phyloP scores from a whole-genome alignment of 768 basidiomycete species.

The Pisolithus sp. region DNA sequence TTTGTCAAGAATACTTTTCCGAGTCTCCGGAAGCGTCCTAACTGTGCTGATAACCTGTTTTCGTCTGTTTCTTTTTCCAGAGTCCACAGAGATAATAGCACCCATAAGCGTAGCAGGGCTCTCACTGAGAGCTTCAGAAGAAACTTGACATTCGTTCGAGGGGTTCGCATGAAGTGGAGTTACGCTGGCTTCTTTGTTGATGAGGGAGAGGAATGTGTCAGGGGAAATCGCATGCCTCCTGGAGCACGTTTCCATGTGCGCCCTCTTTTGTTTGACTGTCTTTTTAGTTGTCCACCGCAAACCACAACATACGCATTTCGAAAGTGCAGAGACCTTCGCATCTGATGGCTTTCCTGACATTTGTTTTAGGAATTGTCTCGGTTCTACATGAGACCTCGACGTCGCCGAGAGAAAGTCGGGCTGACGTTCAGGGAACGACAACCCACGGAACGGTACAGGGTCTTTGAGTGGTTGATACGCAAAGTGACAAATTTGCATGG shows the following conservation, averaged over 20 bases:
- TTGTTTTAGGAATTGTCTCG: constrained; percentile 10
- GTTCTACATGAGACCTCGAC: constrained; percentile 2
- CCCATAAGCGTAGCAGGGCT: constrained; percentile 44
- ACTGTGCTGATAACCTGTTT: constrained; percentile 37
- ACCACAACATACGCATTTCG: constrained; percentile 60
- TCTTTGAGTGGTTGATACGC: constrained; percentile 24
- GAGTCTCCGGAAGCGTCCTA: constrained; percentile 40
- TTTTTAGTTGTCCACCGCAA: constrained; percentile 67
- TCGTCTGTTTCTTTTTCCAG: constrained; percentile 41
- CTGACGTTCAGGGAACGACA: neutral
- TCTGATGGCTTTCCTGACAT: constrained; percentile 37
- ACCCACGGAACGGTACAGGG: neutral
- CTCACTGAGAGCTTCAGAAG: constrained; percentile 7
- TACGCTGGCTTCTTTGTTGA: constrained; percentile 42
- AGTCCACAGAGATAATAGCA: constrained; percentile 41
- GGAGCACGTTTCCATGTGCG: constrained; percentile 64
- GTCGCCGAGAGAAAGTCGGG: neutral
- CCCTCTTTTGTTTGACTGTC: constrained; percentile 51
- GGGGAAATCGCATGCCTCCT: constrained; percentile 49
- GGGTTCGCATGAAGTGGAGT: constrained; percentile 6
- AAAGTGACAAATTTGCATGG: constrained; percentile 32
- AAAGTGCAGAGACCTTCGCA: constrained; percentile 40
- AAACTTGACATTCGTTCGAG: constrained; percentile 3
- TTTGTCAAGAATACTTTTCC: constrained; percentile 34
- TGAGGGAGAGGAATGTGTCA: constrained; percentile 48